phyloP scores from a whole-genome alignment of 768 basidiomycete species.

The Termitomyces heimii region DNA sequence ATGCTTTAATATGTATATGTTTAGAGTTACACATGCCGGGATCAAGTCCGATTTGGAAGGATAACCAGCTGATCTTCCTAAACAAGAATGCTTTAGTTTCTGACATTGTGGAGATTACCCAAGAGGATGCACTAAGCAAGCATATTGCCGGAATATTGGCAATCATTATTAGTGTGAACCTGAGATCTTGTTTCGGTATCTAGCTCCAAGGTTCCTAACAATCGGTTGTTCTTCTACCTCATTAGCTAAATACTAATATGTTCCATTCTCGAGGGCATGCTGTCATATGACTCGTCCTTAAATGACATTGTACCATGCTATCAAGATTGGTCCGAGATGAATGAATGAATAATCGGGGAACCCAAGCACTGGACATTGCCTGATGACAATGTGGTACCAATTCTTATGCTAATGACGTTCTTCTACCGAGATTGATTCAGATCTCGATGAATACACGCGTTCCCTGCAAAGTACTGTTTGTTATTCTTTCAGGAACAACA shows the following conservation, averaged over 20 bases:
- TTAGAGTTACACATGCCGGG: background rate
- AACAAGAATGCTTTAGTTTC: background rate
- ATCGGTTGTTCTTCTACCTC: background rate
- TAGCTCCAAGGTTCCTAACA: background rate
- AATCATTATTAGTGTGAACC: background rate
- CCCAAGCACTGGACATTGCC: background rate
- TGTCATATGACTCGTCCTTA: background rate
- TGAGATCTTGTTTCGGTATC: background rate
- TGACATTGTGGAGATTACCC: constrained; percentile 3
- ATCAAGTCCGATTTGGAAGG: background rate
- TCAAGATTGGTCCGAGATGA: background rate
- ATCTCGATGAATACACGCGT: background rate
- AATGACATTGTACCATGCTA: background rate
- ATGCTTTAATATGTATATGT: background rate
- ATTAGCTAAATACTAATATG: background rate
- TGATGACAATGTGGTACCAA: background rate
- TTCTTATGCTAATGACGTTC: background rate
- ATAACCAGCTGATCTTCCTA: background rate
- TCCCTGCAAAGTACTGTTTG: background rate
- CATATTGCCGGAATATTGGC: background rate
- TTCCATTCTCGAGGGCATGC: background rate
- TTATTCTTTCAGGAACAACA: background rate
- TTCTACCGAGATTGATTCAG: background rate
- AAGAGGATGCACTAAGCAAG: background rate
- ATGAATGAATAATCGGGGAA: background rate